Evolutionary conservation across 257 asterid genomes (phyloP).

Genomic region (Osmanthus fragrans): DNA sequence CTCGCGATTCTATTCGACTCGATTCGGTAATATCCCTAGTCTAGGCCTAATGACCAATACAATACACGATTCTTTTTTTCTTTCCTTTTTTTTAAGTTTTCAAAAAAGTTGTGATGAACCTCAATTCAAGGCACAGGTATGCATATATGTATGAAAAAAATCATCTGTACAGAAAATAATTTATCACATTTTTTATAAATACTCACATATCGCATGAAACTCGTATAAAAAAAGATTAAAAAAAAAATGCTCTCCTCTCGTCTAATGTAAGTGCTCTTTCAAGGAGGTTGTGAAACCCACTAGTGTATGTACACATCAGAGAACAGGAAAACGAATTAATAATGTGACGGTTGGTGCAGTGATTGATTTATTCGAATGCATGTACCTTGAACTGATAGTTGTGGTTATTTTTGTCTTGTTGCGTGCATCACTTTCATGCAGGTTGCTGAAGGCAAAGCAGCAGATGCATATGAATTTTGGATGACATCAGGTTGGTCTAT

Average conservation of each 20-base stretch:
- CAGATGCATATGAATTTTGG: conserved; percentile 42
- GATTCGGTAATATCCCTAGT: too few relatives aligned
- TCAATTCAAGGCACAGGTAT: neutral
- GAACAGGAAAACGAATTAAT: neutral
- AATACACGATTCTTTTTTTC: too few relatives aligned
- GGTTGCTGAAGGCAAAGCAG: conserved; percentile 38
- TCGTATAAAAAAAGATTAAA: too few relatives aligned
- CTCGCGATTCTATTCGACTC: too few relatives aligned
- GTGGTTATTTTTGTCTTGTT: neutral
- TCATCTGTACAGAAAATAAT: too few relatives aligned
- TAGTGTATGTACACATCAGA: neutral
- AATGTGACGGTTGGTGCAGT: neutral
- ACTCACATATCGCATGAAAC: too few relatives aligned
- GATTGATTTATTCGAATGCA: neutral
- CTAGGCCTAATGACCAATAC: too few relatives aligned
- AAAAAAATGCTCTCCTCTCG: too few relatives aligned
- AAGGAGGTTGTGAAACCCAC: too few relatives aligned
- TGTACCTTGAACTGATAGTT: neutral
- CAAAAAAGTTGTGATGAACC: neutral
- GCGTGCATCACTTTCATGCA: conserved; percentile 40
- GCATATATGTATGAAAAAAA: neutral
- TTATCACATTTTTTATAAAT: too few relatives aligned
- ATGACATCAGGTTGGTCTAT: conserved; percentile 42
- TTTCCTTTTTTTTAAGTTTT: neutral
- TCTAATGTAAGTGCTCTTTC: too few relatives aligned